These are phyloP conservation scores for Talaromyces liani DNA, from an alignment of 495 filamentous ascomycete genomes.

Conservation along the genomic window DNA sequence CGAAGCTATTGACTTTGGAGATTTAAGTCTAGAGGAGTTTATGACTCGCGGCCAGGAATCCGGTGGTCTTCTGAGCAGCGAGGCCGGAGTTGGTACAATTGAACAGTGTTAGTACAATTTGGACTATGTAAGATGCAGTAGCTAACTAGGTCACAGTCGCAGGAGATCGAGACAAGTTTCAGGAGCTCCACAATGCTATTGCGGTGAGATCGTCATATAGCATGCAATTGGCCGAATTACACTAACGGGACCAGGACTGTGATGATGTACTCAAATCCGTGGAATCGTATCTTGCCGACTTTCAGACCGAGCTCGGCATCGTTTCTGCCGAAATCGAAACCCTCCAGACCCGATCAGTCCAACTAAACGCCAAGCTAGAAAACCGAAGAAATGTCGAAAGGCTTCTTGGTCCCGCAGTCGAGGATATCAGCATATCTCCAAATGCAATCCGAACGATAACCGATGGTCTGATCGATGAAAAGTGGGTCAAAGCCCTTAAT, in stretches of 20 bases:
- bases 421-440: conserved; percentile 84
- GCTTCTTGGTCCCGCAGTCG: conserved; percentile 79
- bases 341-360: conserved; percentile 75
- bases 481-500: conserved; percentile 76
- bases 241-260: conserved; percentile 48
- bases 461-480: conserved; percentile 84
- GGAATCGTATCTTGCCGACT: conserved; percentile 82
- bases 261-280: conserved; percentile 92
- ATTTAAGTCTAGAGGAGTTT: conserved; percentile 67
- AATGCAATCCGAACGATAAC: conserved; percentile 71
- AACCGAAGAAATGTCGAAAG: conserved; percentile 88
- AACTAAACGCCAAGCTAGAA: conserved; percentile 78
- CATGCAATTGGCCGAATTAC: not conserved
- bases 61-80: conserved; percentile 29
- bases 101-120: conserved; percentile 60
- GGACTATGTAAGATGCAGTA: conserved; percentile 13
- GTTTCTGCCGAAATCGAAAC: conserved; percentile 95
- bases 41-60: conserved; percentile 35
- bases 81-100: conserved; percentile 57
- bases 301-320: conserved; percentile 81
- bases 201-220: conserved; percentile 19
- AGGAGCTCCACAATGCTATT: conserved; percentile 87
- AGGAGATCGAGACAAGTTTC: conserved; percentile 77
- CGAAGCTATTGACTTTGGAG: conserved; percentile 72
- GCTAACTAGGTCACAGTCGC: conserved; percentile 52